A percentile compares a stretch with the other conserved stretches of the same genome.
Conservation (phyloP, 345 rosid species). For the Mangifera indica region DNA sequence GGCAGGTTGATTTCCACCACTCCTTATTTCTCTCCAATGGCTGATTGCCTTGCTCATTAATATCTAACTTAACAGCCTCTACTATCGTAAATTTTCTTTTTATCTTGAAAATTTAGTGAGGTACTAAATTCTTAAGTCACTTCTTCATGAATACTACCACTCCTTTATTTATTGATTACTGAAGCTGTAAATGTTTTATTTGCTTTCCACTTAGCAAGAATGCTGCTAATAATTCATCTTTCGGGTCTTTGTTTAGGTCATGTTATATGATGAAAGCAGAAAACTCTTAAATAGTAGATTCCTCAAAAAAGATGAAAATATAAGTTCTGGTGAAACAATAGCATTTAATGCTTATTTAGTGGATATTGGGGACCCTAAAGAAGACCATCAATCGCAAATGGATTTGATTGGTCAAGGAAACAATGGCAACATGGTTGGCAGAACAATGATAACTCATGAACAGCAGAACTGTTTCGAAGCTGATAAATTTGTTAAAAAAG, state of each 20-base stretch:
- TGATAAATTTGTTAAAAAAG: slow-evolving; percentile 30
- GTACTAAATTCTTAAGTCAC: not conserved
- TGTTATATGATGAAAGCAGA: slow-evolving; percentile 50
- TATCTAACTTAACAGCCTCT: slow-evolving; percentile 6
- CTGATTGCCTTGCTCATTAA: slow-evolving; percentile 10
- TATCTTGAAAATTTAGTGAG: not conserved
- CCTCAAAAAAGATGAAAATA: slow-evolving; percentile 50
- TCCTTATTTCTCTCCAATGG: slow-evolving; percentile 3
- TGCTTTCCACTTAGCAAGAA: slow-evolving; percentile 3
- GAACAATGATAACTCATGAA: slow-evolving; percentile 11
- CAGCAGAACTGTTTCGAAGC: slow-evolving; percentile 22
- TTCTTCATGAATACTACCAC: not conserved
- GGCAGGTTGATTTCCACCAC: slow-evolving; percentile 42
- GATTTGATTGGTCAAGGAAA: slow-evolving; percentile 23
- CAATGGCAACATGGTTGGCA: slow-evolving; percentile 1
- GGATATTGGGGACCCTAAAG: slow-evolving; percentile 45
- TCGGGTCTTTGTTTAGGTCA: slow-evolving; percentile 39
- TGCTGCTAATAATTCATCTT: slow-evolving; percentile 17
- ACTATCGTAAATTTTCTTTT: not conserved
- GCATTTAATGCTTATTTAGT: slow-evolving; percentile 47
- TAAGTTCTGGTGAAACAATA: slow-evolving; percentile 46
- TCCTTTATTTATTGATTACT: not conserved
- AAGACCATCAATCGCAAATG: slow-evolving; percentile 16
- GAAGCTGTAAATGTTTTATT: not conserved
- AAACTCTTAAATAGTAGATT: slow-evolving; percentile 38